These are phyloP conservation scores for Cutaneotrichosporon sp. DNA, from an alignment of 1,284 basidiomycete species.

Conservation along the genomic window DNA sequence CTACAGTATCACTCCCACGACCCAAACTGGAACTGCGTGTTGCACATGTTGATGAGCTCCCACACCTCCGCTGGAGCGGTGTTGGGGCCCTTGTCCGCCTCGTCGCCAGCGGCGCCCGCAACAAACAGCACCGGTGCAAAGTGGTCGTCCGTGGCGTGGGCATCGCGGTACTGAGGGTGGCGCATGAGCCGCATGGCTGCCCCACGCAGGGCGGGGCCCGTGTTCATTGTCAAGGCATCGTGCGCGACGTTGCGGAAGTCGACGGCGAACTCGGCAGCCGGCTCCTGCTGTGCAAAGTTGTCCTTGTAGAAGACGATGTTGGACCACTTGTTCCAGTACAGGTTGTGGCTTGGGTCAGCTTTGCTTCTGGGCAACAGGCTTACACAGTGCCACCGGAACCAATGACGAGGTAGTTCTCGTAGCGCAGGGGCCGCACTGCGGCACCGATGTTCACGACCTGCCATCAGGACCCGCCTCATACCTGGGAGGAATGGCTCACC, in stretches of 20 bases:
- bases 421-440: slow-evolving; percentile 29
- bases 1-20: no score
- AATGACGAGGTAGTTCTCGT: slow-evolving; percentile 31
- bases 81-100: slow-evolving; percentile 32
- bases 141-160: slow-evolving; percentile 41
- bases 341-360: no score
- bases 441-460: slow-evolving; percentile 32
- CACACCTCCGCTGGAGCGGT: slow-evolving; percentile 35
- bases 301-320: slow-evolving; percentile 31
- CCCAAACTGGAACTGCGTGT: slow-evolving; percentile 30
- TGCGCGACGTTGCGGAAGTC: slow-evolving; percentile 34
- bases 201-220: slow-evolving; percentile 17
- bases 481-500: no score
- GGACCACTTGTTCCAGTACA: slow-evolving; percentile 35
- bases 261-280: slow-evolving; percentile 37
- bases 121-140: slow-evolving; percentile 32
- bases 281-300: slow-evolving; percentile 31
- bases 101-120: slow-evolving; percentile 34
- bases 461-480: no score
- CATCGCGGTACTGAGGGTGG: slow-evolving; percentile 37
- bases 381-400: slow-evolving; percentile 37
- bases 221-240: slow-evolving; percentile 31
- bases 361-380: no score
- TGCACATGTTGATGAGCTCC: slow-evolving; percentile 38
- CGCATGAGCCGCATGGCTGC: slow-evolving; percentile 29